Evolutionary conservation across 2,329 filamentous ascomycete genomes (phyloP).

Genomic region (Pseudogymnoascus verrucosus): DNA sequence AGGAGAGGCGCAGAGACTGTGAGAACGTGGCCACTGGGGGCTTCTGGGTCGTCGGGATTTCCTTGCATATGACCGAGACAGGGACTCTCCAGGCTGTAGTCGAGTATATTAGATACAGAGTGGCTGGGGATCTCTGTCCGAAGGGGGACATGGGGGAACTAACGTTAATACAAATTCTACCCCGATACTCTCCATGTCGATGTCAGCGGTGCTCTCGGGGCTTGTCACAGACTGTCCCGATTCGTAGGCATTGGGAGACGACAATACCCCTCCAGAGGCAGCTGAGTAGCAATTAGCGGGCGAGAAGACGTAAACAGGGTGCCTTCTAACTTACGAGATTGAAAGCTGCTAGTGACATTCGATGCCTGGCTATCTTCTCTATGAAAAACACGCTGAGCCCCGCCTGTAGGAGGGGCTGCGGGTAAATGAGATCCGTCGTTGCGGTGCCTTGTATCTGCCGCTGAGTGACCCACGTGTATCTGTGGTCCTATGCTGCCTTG

Average conservation of each 20-base stretch:
- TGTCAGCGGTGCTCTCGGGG: not conserved
- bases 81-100: not conserved
- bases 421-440: not conserved
- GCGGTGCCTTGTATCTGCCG: constrained; percentile 16
- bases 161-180: not conserved
- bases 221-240: not conserved
- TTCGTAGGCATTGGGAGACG: not conserved
- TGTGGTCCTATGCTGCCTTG: not conserved
- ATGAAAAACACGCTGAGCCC: not conserved
- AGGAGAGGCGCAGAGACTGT: not conserved
- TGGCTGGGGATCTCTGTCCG: not conserved
- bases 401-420: not conserved
- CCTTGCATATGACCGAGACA: constrained; percentile 1
- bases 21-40: not conserved
- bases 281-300: not conserved
- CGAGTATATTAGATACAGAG: not conserved
- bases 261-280: not conserved
- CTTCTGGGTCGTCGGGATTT: not conserved
- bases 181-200: not conserved
- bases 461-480: not conserved
- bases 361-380: not conserved
- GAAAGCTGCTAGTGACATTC: not conserved
- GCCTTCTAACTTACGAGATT: not conserved
- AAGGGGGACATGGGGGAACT: not conserved
- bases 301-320: not conserved